Percentiles rank a stretch among this genome's conserved stretches.
phyloP scores from a whole-genome alignment of 2,329 filamentous ascomycete genomes.

The Penicillium sp. region DNA sequence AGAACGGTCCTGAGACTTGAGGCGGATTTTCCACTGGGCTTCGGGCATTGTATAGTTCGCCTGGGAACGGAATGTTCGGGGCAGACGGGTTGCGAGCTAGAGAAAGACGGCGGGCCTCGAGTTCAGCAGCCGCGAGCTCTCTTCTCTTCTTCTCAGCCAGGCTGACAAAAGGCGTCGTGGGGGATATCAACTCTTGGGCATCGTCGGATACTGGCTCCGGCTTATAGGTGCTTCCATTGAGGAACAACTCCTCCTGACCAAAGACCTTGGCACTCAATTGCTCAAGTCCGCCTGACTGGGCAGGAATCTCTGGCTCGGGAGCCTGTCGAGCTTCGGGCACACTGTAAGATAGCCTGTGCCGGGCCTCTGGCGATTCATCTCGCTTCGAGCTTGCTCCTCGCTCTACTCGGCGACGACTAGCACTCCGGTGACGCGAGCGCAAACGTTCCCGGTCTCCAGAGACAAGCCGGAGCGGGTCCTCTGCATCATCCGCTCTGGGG shows the following conservation, averaged over 20 bases:
- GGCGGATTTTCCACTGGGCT: constrained; percentile 53
- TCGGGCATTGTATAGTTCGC: constrained; percentile 53
- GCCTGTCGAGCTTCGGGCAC: constrained; percentile 35
- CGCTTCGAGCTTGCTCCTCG: constrained; percentile 51
- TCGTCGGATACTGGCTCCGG: constrained; percentile 30
- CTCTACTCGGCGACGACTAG: constrained; percentile 54
- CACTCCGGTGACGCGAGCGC: constrained; percentile 58
- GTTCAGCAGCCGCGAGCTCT: constrained; percentile 78
- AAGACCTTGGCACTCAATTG: constrained; percentile 14
- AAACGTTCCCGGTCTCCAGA: constrained; percentile 53
- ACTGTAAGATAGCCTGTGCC: constrained; percentile 45
- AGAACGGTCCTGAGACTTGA: constrained; percentile 42
- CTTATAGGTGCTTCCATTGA: constrained; percentile 16
- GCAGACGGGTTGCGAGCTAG: constrained; percentile 79
- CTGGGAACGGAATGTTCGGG: constrained; percentile 79
- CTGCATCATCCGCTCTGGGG: constrained; percentile 64
- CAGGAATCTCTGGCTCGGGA: constrained; percentile 31
- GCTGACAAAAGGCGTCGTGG: constrained; percentile 39
- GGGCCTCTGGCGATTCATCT: constrained; percentile 56
- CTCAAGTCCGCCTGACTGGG: constrained; percentile 17
- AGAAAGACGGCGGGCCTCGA: constrained; percentile 86
- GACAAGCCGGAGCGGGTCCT: constrained; percentile 60
- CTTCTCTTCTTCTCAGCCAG: constrained; percentile 71
- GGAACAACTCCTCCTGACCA: constrained; percentile 15
- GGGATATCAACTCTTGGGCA: constrained; percentile 30